Conservation (phyloP, 495 filamentous ascomycete species). For the Neurospora cerealis region DNA sequence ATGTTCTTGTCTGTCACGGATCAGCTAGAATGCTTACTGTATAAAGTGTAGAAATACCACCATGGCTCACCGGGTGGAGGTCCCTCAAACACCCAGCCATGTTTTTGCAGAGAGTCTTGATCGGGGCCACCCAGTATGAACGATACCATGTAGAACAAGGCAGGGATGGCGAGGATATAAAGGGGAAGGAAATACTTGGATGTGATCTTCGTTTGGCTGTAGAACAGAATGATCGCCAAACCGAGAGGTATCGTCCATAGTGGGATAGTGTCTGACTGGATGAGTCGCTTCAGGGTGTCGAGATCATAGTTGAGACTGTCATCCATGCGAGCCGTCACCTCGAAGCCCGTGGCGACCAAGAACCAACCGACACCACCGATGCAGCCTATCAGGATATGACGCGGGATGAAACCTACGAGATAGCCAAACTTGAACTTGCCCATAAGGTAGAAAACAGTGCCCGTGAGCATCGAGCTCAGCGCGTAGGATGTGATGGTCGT, state of each 20-base stretch:
- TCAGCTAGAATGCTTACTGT: slow-evolving; percentile 48
- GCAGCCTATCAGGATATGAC: slow-evolving; percentile 92
- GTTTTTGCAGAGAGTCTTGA: slow-evolving; percentile 49
- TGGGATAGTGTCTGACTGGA: slow-evolving; percentile 57
- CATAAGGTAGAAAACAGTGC: slow-evolving; percentile 82
- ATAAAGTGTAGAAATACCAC: slow-evolving; percentile 94
- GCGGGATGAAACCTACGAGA: slow-evolving; percentile 90
- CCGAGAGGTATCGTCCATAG: slow-evolving; percentile 77
- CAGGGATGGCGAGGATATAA: slow-evolving; percentile 77
- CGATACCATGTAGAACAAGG: slow-evolving; percentile 73
- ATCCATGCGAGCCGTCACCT: slow-evolving; percentile 84
- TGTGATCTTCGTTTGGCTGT: slow-evolving; percentile 60
- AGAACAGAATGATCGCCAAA: slow-evolving; percentile 66
- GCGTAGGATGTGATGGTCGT: slow-evolving; percentile 89
- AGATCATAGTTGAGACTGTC: slow-evolving; percentile 73
- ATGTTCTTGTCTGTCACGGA: not conserved
- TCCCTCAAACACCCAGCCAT: slow-evolving; percentile 84
- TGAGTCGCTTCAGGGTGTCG: slow-evolving; percentile 61
- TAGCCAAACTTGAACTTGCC: slow-evolving; percentile 77
- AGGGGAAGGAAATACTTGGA: slow-evolving; percentile 73
- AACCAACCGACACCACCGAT: slow-evolving; percentile 99
- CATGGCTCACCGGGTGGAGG: slow-evolving; percentile 79
- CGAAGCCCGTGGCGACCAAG: slow-evolving; percentile 78
- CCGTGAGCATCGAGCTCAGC: slow-evolving; percentile 83
- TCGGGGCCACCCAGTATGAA: slow-evolving; percentile 53